A percentile compares a stretch with the other conserved stretches of the same genome.
Conservation (phyloP, 768 basidiomycete genomes). For the Tricholoma matsutake region DNA sequence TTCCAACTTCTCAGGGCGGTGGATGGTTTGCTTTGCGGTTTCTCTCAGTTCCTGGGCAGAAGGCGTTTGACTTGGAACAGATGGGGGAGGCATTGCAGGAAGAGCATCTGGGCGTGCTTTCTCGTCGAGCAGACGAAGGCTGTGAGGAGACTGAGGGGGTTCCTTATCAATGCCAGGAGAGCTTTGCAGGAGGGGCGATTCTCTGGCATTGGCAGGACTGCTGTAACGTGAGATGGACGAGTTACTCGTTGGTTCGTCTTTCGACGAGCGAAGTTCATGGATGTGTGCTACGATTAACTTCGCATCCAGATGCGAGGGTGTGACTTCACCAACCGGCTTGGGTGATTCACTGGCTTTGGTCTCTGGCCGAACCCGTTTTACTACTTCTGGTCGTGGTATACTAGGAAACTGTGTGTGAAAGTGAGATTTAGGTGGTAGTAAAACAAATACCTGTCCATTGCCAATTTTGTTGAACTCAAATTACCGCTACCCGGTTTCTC, state of each 20-base stretch:
- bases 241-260: slow-evolving; percentile 18
- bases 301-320: slow-evolving; percentile 11
- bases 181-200: slow-evolving; percentile 15
- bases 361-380: slow-evolving; percentile 55
- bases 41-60: slow-evolving; percentile 80
- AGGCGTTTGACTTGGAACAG: slow-evolving; percentile 70
- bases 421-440: neutral
- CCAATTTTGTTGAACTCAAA: slow-evolving; percentile 49
- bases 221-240: slow-evolving; percentile 23
- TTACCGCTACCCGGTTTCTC: slow-evolving; percentile 24
- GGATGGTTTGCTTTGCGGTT: slow-evolving; percentile 68
- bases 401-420: slow-evolving; percentile 32
- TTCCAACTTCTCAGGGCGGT: slow-evolving; percentile 42
- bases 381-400: slow-evolving; percentile 77
- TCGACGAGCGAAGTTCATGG: slow-evolving; percentile 17
- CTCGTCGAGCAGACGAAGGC: slow-evolving; percentile 39
- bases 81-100: slow-evolving; percentile 75
- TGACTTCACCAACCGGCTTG: slow-evolving; percentile 22
- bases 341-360: slow-evolving; percentile 33
- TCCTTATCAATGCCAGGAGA: slow-evolving; percentile 25
- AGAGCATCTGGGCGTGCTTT: slow-evolving; percentile 34
- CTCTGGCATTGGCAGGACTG: slow-evolving; percentile 22
- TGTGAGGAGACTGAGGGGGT: slow-evolving; percentile 35
- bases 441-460: slow-evolving; percentile 60
- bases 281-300: slow-evolving; percentile 14